phyloP scores from a whole-genome alignment of 2,329 filamentous ascomycete species.

The Penicillium sp. region DNA sequence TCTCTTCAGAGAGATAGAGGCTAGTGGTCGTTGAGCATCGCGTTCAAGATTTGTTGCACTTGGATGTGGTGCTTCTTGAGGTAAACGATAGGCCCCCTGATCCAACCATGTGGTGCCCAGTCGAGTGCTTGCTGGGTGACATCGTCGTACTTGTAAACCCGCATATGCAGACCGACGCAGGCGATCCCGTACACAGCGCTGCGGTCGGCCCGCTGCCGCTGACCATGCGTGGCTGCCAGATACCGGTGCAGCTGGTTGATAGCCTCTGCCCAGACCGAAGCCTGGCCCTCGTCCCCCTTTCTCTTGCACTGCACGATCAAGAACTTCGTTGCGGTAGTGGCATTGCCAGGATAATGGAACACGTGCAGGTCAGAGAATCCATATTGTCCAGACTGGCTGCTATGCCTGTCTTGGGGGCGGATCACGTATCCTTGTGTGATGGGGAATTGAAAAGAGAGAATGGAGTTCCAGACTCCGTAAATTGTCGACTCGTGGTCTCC shows the following conservation, averaged over 20 bases:
- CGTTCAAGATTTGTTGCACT: no score
- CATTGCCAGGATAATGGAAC: not conserved
- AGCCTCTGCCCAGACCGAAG: not conserved
- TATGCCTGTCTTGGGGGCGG: conserved; percentile 1
- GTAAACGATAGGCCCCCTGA: no score
- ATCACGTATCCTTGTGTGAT: not conserved
- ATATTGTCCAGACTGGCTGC: not conserved
- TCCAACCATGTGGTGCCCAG: no score
- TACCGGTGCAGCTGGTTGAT: not conserved
- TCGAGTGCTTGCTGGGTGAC: not conserved
- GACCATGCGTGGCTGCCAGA: not conserved
- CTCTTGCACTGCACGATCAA: not conserved
- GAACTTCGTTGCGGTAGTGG: not conserved
- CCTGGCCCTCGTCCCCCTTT: not conserved
- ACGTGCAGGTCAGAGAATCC: conserved; percentile 1
- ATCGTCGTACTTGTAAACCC: conserved; percentile 2
- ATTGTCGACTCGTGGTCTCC: no score
- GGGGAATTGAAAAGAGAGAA: not conserved
- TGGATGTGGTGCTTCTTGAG: no score
- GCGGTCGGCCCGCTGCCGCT: not conserved
- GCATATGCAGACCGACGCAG: not conserved
- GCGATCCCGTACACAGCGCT: conserved; percentile 1
- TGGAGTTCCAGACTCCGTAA: not conserved
- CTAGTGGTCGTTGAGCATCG: no score
- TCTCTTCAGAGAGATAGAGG: no score